Percentiles rank a stretch among this genome's conserved stretches.
phyloP scores from a whole-genome alignment of 192 early-diverging fungal genomes.

The Podila epigama region DNA sequence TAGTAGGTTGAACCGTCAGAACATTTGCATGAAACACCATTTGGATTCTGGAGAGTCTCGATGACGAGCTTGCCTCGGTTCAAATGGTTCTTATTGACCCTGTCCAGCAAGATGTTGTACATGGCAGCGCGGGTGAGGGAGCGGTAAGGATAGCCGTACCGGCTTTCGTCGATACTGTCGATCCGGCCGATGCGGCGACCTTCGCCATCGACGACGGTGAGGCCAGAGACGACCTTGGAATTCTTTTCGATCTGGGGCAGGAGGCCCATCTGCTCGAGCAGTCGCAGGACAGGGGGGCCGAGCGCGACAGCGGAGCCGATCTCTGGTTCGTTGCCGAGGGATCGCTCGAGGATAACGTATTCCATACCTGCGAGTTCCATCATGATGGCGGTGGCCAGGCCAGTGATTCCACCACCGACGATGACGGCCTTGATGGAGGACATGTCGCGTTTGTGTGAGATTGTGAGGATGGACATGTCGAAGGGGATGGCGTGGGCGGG shows the following conservation, averaged over 20 bases:
- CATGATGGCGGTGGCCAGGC: slow-evolving; percentile 33
- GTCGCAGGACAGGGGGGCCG: slow-evolving; percentile 21
- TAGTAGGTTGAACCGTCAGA: slow-evolving; percentile 32
- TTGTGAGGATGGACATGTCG: slow-evolving; percentile 39
- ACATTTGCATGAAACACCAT: slow-evolving; percentile 29
- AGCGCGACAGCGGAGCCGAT: slow-evolving; percentile 22
- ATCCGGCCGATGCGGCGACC: slow-evolving; percentile 7
- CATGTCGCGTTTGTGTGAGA: slow-evolving; percentile 18
- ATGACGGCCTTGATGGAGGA: slow-evolving; percentile 36
- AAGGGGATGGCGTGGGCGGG: slow-evolving; percentile 18
- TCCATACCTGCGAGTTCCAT: slow-evolving; percentile 39
- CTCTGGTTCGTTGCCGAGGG: slow-evolving; percentile 4
- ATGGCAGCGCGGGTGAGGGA: slow-evolving; percentile 18
- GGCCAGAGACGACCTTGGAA: slow-evolving; percentile 9
- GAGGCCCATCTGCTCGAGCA: slow-evolving; percentile 45
- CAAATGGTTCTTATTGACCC: slow-evolving; percentile 5
- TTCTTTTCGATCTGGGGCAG: slow-evolving; percentile 14
- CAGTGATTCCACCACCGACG: slow-evolving; percentile 38
- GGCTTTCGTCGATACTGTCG: slow-evolving; percentile 3
- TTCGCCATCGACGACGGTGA: slow-evolving; percentile 10
- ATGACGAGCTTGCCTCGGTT: slow-evolving; percentile 17
- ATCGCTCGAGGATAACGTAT: slow-evolving; percentile 33
- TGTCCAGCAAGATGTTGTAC: slow-evolving; percentile 10
- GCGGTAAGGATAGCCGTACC: slow-evolving; percentile 18
- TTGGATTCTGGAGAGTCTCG: slow-evolving; percentile 19